Conservation (phyloP, 176 grass and related monocot genomes). For the Bolboschoenus planiculmis region DNA sequence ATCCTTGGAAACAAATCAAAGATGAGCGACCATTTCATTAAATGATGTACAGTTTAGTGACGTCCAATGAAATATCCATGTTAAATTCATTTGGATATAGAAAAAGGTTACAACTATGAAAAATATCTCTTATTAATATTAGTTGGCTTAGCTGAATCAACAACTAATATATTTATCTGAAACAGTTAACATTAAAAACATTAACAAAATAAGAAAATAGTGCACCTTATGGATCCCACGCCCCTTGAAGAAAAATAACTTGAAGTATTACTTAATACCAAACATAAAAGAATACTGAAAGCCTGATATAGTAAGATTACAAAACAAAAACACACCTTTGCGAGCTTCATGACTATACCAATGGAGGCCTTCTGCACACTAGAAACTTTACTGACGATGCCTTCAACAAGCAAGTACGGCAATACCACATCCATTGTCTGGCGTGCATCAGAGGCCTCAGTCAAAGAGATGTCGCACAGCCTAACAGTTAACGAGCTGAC, state of each 20-base stretch:
- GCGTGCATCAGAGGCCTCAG: slow-evolving; percentile 64
- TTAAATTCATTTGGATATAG: neutral
- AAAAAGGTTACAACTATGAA: neutral
- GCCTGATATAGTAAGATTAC: neutral
- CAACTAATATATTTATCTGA: neutral
- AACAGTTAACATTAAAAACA: neutral
- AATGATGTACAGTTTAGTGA: neutral
- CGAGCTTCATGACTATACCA: slow-evolving; percentile 90
- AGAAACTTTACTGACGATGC: slow-evolving; percentile 92
- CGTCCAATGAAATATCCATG: neutral
- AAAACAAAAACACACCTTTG: slow-evolving; percentile 54
- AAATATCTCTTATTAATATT: neutral
- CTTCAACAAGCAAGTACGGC: slow-evolving; percentile 87
- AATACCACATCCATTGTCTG: slow-evolving; percentile 87
- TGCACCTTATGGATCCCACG: neutral
- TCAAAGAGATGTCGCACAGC: slow-evolving; percentile 81
- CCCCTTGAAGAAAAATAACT: neutral
- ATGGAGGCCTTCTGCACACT: slow-evolving; percentile 89
- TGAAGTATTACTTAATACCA: neutral
- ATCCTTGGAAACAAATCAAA: neutral
- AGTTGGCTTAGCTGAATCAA: neutral
- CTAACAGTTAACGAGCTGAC: slow-evolving; percentile 76
- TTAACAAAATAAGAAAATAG: neutral
- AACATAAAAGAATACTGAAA: slow-evolving; percentile 7
- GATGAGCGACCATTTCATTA: neutral